Evolutionary conservation across 345 rosid species (phyloP).

Genomic region (Populus euphratica): DNA sequence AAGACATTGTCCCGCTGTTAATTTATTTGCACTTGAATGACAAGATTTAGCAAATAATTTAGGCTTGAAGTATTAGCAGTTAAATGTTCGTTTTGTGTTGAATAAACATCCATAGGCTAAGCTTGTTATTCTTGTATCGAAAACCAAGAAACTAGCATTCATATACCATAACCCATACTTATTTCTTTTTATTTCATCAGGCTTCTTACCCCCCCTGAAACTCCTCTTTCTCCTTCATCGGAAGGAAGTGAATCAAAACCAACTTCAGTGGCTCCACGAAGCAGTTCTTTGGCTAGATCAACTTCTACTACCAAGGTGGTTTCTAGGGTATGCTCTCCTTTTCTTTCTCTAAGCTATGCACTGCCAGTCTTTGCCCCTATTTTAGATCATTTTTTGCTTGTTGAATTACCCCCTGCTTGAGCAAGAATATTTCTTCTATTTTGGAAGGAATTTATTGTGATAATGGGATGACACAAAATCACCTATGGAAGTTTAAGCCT

Average conservation of each 20-base stretch:
- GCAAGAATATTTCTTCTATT: not conserved
- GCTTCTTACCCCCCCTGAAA: slow-evolving; percentile 99
- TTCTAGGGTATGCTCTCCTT: slow-evolving; percentile 62
- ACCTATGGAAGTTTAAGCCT: slow-evolving; percentile 3
- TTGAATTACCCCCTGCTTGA: not conserved
- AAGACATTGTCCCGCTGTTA: not conserved
- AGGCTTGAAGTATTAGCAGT: not conserved
- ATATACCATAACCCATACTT: not conserved
- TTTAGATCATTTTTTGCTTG: not conserved
- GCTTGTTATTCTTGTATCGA: not conserved
- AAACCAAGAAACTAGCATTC: not conserved
- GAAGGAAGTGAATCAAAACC: slow-evolving; percentile 61
- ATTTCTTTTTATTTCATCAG: slow-evolving; percentile 32
- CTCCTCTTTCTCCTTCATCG: slow-evolving; percentile 72
- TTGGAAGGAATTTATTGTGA: not conserved
- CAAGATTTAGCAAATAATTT: not conserved
- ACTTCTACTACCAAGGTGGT: slow-evolving; percentile 65
- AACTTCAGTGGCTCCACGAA: slow-evolving; percentile 49
- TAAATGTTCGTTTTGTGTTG: not conserved
- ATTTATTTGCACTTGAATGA: not conserved
- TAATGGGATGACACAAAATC: not conserved
- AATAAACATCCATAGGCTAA: not conserved
- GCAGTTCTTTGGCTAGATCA: slow-evolving; percentile 56
- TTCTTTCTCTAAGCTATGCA: not conserved
- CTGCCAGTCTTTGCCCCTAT: not conserved